phyloP scores from a whole-genome alignment of 1,284 basidiomycete species.

The Meripilus lineatus region DNA sequence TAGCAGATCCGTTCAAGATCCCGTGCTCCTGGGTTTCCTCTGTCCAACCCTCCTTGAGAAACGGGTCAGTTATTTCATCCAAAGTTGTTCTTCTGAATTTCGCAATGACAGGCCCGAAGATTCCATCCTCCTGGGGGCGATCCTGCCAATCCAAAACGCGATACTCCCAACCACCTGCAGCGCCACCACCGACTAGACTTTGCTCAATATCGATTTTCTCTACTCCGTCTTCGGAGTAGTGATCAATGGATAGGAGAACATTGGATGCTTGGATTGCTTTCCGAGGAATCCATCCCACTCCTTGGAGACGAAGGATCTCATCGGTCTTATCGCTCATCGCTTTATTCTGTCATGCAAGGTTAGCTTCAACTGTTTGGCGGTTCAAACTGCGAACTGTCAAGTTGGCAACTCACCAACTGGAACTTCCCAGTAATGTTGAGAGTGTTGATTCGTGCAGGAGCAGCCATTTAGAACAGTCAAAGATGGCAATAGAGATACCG shows the following conservation, averaged over 20 bases:
- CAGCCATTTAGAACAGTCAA: constrained; percentile 52
- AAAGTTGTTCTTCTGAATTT: constrained; percentile 35
- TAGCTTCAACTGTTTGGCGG: neutral
- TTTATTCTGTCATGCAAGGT: constrained; percentile 47
- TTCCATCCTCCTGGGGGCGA: constrained; percentile 41
- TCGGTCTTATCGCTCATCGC: constrained; percentile 50
- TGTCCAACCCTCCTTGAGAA: constrained; percentile 33
- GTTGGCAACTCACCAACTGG: constrained; percentile 31
- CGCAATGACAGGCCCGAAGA: constrained; percentile 52
- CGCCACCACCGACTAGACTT: constrained; percentile 54
- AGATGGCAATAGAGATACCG: too few species aligned
- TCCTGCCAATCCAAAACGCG: constrained; percentile 49
- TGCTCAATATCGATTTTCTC: constrained; percentile 64
- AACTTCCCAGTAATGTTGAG: constrained; percentile 42
- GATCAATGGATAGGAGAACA: constrained; percentile 51
- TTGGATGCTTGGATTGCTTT: constrained; percentile 48
- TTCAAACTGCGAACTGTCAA: neutral
- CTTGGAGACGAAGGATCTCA: constrained; percentile 54
- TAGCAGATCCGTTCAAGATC: constrained; percentile 27
- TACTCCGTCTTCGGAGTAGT: constrained; percentile 49
- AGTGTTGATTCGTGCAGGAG: constrained; percentile 45
- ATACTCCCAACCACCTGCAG: constrained; percentile 49
- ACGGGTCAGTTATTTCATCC: constrained; percentile 32
- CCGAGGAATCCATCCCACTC: constrained; percentile 57
- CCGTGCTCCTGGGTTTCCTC: constrained; percentile 29